phyloP scores from a whole-genome alignment of 2,329 filamentous ascomycete species.

The Penicillium janthinellum region DNA sequence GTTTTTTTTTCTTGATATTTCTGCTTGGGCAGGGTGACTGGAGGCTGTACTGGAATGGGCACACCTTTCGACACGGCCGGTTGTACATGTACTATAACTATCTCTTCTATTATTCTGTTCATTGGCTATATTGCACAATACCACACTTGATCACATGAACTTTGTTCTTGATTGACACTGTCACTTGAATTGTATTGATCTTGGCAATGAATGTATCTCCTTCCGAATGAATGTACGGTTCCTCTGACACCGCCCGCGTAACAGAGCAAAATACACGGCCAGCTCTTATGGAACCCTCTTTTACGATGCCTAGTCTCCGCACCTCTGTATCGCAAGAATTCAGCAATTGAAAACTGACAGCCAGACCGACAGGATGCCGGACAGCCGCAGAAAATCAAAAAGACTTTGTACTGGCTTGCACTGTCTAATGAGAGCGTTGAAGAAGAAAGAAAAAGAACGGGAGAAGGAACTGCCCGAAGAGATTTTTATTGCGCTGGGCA shows the following conservation, averaged over 20 bases:
- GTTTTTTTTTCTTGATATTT: constrained; percentile 29
- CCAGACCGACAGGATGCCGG: constrained; percentile 68
- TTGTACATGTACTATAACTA: constrained; percentile 42
- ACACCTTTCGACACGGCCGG: constrained; percentile 23
- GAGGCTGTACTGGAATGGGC: constrained; percentile 21
- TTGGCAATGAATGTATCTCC: background rate
- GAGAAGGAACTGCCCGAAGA: constrained; percentile 16
- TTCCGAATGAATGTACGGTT: constrained; percentile 61
- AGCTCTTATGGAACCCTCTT: constrained; percentile 70
- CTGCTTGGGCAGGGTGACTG: constrained; percentile 27
- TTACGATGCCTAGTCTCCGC: constrained; percentile 56
- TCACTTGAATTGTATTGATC: background rate
- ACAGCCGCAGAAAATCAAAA: constrained; percentile 49
- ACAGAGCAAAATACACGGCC: constrained; percentile 66
- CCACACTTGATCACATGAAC: constrained; percentile 7
- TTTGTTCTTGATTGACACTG: background rate
- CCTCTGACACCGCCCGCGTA: constrained; percentile 86
- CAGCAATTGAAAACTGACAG: constrained; percentile 62
- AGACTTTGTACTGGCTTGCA: constrained; percentile 68
- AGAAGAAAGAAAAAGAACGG: constrained; percentile 44
- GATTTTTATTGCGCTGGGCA: constrained; percentile 21
- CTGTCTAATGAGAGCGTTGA: constrained; percentile 82
- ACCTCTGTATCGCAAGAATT: constrained; percentile 62
- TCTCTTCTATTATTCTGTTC: constrained; percentile 18
- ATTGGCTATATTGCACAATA: constrained; percentile 22